Evolutionary conservation across 2,329 filamentous ascomycete species (phyloP).

Genomic region (Penicillium vulpinum): DNA sequence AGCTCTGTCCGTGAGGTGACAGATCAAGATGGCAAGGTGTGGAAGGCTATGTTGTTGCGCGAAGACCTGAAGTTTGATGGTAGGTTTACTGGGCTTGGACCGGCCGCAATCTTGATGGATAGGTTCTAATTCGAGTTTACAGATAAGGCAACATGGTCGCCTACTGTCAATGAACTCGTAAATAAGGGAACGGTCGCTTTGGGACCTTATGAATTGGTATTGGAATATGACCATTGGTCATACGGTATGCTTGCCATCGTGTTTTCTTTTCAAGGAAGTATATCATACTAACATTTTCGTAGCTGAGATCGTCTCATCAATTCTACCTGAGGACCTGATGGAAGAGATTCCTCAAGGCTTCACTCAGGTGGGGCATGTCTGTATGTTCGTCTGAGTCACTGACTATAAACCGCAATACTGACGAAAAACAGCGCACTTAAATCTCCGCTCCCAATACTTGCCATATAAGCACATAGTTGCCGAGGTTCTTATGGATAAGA

Average conservation of each 20-base stretch:
- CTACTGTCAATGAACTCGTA: conserved; percentile 67
- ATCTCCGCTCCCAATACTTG: conserved; percentile 77
- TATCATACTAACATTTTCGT: conserved; percentile 10
- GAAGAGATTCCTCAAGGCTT: conserved; percentile 83
- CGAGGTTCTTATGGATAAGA: conserved; percentile 86
- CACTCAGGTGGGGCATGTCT: conserved; percentile 83
- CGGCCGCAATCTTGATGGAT: background rate
- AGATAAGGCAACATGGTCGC: conserved; percentile 75
- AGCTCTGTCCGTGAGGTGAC: conserved; percentile 60
- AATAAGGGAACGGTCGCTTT: conserved; percentile 68
- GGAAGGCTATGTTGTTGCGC: conserved; percentile 43
- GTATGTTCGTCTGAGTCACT: conserved; percentile 48
- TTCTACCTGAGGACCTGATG: conserved; percentile 77
- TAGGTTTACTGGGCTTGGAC: conserved; percentile 29
- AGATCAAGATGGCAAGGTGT: conserved; percentile 51
- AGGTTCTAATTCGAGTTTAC: conserved; percentile 18
- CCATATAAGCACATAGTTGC: conserved; percentile 87
- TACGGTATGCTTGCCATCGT: conserved; percentile 59
- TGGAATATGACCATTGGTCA: conserved; percentile 84
- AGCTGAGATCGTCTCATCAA: conserved; percentile 79
- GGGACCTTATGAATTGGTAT: conserved; percentile 70
- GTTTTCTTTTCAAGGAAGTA: background rate
- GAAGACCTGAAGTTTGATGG: conserved; percentile 42
- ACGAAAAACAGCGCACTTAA: conserved; percentile 71
- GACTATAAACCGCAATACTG: conserved; percentile 4